Evolutionary conservation across 306 rosid genomes (phyloP).

Genomic region (Casuarina equisetifolia): DNA sequence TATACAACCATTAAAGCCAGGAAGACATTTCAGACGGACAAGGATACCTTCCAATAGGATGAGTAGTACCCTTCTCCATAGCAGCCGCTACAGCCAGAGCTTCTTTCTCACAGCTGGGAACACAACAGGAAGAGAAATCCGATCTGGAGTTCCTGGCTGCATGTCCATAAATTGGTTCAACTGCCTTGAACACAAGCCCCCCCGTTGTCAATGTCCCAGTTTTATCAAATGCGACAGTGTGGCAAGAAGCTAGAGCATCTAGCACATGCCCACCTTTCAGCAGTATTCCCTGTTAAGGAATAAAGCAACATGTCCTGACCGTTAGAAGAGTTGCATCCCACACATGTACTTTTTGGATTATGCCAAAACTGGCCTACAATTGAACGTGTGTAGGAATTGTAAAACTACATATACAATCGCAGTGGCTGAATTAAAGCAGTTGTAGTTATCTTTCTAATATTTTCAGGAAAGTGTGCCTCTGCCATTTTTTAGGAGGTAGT

Average conservation of each 20-base stretch:
- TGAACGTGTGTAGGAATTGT: background rate
- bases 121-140: constrained; percentile 62
- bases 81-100: constrained; percentile 99
- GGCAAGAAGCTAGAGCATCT: constrained; percentile 94
- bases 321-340: constrained; percentile 12
- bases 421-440: background rate
- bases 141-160: constrained; percentile 32
- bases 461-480: background rate
- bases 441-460: background rate
- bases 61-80: constrained; percentile 98
- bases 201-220: constrained; percentile 98
- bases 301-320: constrained; percentile 17
- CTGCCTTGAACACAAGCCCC: constrained; percentile 83
- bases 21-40: constrained; percentile 27
- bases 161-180: constrained; percentile 96
- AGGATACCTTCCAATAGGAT: constrained; percentile 93
- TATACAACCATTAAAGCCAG: background rate
- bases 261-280: constrained; percentile 96
- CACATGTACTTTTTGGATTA: constrained; percentile 3
- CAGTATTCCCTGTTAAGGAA: constrained; percentile 72
- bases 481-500: background rate
- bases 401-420: background rate
- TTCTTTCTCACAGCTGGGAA: constrained; percentile 93
- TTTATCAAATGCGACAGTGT: constrained; percentile 92
- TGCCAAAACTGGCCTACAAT: background rate